Evolutionary conservation across 441 rosid genomes (phyloP), one percentile per base, ranked within the genome.

Genomic region (Gossypium trilobum): DNA sequence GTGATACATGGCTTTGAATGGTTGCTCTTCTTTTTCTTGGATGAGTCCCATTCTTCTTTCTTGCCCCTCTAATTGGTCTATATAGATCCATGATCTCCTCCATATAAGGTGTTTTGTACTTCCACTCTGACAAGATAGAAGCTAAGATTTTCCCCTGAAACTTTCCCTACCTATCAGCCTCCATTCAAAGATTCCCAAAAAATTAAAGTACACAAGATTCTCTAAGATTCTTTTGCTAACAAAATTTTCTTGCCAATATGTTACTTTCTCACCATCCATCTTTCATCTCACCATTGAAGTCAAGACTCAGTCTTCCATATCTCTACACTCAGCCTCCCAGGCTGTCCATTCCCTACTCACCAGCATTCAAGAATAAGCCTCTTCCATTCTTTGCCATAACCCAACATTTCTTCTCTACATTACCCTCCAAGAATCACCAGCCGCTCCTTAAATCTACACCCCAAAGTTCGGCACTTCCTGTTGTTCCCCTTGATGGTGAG

Each of bases 221-320:
- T 23, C 39, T 6, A 14, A 25, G 74, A 71, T 44, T 14, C 57
- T n/a, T 39, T 20, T 22, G 17, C 22, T 36, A 20, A 16, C 52
- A 58, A 52, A 39, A 7, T 52, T 44, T 70, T 9, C 73, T 46
- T 64, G n/a, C 20, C 31, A 78, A 65, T 73, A 88, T 91, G 91
- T 67, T 77, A 74, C 83, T 76, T 78, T 63, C 78, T 25, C 65
- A 65, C 69, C 78, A 71, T 51, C 71, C 73, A 25, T 73, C 72
- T 67, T 73, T 82, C 82, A 55, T 10, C 59, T 73, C 84, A 22
- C 16, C 78, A 16, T 1, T 80, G 60, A 74, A 50, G 66, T 70
- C 90, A 74, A 82, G 85, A 78, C 77, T 78, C 72, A 68, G 16
- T 65, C 73, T 68, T 74, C 68, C 39, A 59, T 77, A 70, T 64